phyloP scores from a whole-genome alignment of 768 basidiomycete genomes.

The Psilocybe sp. region DNA sequence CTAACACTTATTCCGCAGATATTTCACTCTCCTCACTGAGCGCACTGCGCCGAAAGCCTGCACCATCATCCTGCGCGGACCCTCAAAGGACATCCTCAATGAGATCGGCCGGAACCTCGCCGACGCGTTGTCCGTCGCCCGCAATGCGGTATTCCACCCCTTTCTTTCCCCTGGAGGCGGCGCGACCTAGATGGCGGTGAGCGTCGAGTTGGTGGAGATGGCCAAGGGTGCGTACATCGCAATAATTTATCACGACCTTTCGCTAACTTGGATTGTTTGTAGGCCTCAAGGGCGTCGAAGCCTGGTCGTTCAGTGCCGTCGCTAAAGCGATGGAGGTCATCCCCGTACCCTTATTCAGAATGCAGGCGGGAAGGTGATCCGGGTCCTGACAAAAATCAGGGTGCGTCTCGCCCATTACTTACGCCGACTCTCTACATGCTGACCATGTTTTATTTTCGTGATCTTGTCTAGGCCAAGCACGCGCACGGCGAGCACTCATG shows the following conservation, averaged over 20 bases:
- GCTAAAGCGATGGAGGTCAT: constrained; percentile 98
- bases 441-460: background rate
- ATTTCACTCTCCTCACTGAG: constrained; percentile 94
- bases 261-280: too few relatives aligned
- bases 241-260: too few relatives aligned
- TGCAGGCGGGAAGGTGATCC: constrained; percentile 90
- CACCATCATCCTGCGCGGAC: constrained; percentile 95
- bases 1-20: too few relatives aligned
- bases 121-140: constrained; percentile 96
- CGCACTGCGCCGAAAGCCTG: constrained; percentile 92
- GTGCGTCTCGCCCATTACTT: constrained; percentile 41
- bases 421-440: too few relatives aligned
- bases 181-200: constrained; percentile 97
- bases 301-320: constrained; percentile 88
- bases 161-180: constrained; percentile 92
- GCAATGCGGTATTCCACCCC: constrained; percentile 97
- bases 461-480: constrained; percentile 76
- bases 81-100: constrained; percentile 96
- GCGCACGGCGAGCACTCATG: constrained; percentile 87
- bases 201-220: constrained; percentile 79
- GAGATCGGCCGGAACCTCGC: constrained; percentile 98
- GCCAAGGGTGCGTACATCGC: constrained; percentile 57
- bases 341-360: constrained; percentile 95
- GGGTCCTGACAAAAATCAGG: constrained; percentile 89
- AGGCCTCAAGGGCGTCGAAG: constrained; percentile 78